Base-by-base conservation (phyloP, 2,329 filamentous ascomycete species). In the Monosporascus cannonballus region DNA sequence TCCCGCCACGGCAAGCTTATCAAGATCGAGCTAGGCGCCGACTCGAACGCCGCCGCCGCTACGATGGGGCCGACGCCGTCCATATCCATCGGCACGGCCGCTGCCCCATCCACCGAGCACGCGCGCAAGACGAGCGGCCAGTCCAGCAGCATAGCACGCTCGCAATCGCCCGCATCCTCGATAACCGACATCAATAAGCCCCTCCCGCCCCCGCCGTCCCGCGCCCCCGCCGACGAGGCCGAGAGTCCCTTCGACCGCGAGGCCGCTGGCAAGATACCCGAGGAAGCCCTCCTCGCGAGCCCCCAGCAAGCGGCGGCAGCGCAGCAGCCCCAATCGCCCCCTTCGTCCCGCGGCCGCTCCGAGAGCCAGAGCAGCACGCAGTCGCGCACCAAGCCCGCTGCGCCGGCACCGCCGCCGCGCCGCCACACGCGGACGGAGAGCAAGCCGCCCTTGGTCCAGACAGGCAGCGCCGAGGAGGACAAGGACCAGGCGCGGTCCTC, bases 1-100 rank as follows among this genome's bases (percentile, higher is more conserved):
- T 90, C 87, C 49, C 83, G 88, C 51, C 88, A 92, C 70, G 90
- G 90, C 4, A 92, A 87, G 68, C 77, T 85, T 18, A 87, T 93
- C 58, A 83, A 77, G 58, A 67, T 73, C 44, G 71, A 78, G 61
- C 59, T 73, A 54, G 71, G 70, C 50, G 66, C 75, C 54, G 59
- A 73, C 64, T 53, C 70, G 65, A 64, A 69, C 58, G 57, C 54
- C 44, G 51, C 51, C 49, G 36, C 45, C 38, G 22, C 47, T n/a
- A 34, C 30, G 30, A 58, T 50, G 49, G 42, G 48, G 36, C 18
- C 56, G 7, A 30, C 51, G 39, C 38, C 54, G 42, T 50, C 60
- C 6, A 54, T 53, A 27, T 51, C 55, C 25, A 47, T 56, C 45
- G 53, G 54, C 41, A 34, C 30, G 30, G 61, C 65, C 49, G 54